Conservation (phyloP, 306 rosid genomes). For the Benincasa hispida region DNA sequence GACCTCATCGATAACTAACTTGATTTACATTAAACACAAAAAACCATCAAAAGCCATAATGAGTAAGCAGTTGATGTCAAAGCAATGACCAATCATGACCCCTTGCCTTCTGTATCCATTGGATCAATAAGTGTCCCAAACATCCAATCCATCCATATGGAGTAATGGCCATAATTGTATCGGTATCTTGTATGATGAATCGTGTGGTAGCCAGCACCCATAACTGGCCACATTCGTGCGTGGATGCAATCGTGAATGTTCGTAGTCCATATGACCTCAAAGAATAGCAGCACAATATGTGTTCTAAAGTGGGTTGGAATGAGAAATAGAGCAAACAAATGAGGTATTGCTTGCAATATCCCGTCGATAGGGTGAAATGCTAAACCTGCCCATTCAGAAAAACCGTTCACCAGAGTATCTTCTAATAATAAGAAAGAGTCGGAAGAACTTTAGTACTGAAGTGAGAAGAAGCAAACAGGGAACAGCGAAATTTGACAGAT, state of each 20-base stretch:
- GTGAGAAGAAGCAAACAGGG: not conserved
- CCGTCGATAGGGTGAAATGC: constrained; percentile 95
- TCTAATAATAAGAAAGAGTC: not conserved
- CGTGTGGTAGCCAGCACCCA: constrained; percentile 99
- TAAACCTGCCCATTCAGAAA: constrained; percentile 49
- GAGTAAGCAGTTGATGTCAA: not conserved
- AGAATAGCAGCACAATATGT: constrained; percentile 48
- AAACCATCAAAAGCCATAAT: not conserved
- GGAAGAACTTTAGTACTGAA: not conserved
- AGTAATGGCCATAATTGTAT: constrained; percentile 84
- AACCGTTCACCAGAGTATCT: not conserved
- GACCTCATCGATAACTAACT: not conserved
- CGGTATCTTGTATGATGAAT: constrained; percentile 90
- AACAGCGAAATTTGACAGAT: not conserved
- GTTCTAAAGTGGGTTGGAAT: constrained; percentile 66
- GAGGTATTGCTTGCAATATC: constrained; percentile 84
- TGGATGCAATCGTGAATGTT: constrained; percentile 88
- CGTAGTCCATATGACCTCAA: constrained; percentile 79
- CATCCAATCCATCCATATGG: constrained; percentile 97
- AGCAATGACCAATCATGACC: constrained; percentile 16
- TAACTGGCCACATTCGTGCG: constrained; percentile 68
- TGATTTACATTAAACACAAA: constrained; percentile 13
- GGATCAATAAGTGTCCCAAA: constrained; percentile 86
- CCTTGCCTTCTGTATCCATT: constrained; percentile 33
- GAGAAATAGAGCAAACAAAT: constrained; percentile 41